Base-by-base conservation (phyloP, 495 filamentous ascomycete genomes). In the Podospora appendiculata region DNA sequence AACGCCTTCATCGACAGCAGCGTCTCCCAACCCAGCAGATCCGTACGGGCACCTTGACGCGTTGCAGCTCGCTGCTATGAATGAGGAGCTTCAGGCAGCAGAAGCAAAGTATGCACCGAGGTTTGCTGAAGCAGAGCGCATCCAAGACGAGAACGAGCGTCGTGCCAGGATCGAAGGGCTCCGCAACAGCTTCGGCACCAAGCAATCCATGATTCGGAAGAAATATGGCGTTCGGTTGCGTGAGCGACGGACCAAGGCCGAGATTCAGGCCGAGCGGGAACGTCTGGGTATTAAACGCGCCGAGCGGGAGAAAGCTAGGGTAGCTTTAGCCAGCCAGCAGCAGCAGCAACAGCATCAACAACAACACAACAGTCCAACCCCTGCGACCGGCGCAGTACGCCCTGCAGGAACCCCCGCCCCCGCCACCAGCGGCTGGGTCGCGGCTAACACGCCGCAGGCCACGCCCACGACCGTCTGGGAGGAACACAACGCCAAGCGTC, bases 211-310 rank as follows among this genome's bases (percentile, higher is more conserved):
- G 54, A 72, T 75, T 18, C 64, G 72, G 6, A 74, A 73, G 54
- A 76, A 73, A 42, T 78, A 72, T 41, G 73, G 71, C 17, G 69
- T 78, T 3, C 64, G 69, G 7, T 65, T 77, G n/a, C 65, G 74
- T 7, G 65, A 73, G 18, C 54, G 72, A n/a, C 64, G 70, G 0
- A 73, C 69, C 1, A 70, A 65, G 54, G 67, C 66, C 1, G 69
- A 73, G 47, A 75, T 75, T n/a, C 48, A 60, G 9, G 63, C 66
- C 7, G 70, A 76, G 48, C 60, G 58, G 35, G 63, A 65, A 7
- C 68, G 72, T 35, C 57, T 75, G 52, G 71, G 69, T 13, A 54
- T 69, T 42, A 58, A 58, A 50, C 41, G 47, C 0, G 57, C 53
- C 3, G 62, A 62, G 45, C 57, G 45, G 41, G 57, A 63, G 9